Base-by-base conservation (phyloP, 2,329 filamentous ascomycete genomes). In the Elsinoe perseae region DNA sequence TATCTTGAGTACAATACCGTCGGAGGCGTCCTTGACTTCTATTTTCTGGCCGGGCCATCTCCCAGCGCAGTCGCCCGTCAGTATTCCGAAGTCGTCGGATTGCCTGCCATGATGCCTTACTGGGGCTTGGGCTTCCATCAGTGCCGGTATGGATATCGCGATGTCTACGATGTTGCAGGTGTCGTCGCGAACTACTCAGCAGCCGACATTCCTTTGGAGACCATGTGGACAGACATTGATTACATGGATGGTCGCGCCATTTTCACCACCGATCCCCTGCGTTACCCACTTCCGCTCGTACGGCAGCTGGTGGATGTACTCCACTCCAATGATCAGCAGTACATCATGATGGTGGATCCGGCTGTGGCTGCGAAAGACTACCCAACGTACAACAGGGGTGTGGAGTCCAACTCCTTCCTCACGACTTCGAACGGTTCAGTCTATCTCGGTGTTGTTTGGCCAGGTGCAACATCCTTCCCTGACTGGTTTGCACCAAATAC, bases 1-100 rank as follows among this genome's bases (percentile, higher is more conserved):
- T 89, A 84, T 57, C 77, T 93, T 4, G 86, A 91, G 69, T 93
- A 91, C 72, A 89, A 91, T 67, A 81, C 82, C 1, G 76, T 92
- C 0, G 87, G 88, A 5, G 88, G 89, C 8, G 78, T 91, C 18
- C 66, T 93, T 1, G 89, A 92, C 68, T 66, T 80, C 25, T 79
- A 79, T 67, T 79, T 79, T 65, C 59, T 80, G 57, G 70, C 75
- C 30, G 77, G 77, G 2, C 72, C 72, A 2, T 62, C 69, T 14
- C 77, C 77, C 3, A 68, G 69, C 8, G 69, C 75, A 8, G 77
- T 76, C 3, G 72, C 75, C 4, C 68, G 70, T 61, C 76, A 79
- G 61, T 79, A 79, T 57, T 71, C 75, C 1, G 73, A 76, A n/a
- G 65, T 78, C 14, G 74, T 74, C 36, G 77, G 77, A 3, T 69